phyloP scores from a whole-genome alignment of 2,329 filamentous ascomycete genomes.

The Fusarium sacchari region DNA sequence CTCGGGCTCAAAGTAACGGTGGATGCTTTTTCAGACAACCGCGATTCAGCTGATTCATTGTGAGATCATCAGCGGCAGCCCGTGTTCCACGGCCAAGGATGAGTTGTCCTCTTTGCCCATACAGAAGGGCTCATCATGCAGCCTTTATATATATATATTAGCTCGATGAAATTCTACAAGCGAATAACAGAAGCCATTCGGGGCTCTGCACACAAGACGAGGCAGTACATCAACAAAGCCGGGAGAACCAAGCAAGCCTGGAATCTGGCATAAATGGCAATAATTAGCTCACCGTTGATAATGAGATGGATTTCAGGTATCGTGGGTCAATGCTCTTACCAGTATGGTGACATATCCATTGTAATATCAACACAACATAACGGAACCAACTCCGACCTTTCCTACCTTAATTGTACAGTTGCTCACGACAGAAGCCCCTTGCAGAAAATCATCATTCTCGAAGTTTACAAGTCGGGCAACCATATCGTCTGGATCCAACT shows the following conservation, averaged over 20 bases:
- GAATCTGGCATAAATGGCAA: conserved; percentile 22
- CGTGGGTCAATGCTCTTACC: neutral
- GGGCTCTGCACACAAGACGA: conserved; percentile 29
- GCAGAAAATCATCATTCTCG: conserved; percentile 20
- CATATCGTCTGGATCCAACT: conserved; percentile 29
- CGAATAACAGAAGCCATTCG: conserved; percentile 7
- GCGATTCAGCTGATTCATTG: neutral
- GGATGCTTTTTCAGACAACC: neutral
- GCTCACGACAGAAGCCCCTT: conserved; percentile 12
- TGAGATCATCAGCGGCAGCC: neutral
- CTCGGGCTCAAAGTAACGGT: neutral
- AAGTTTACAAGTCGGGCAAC: conserved; percentile 31
- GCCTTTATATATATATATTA: no score
- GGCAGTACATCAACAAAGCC: neutral
- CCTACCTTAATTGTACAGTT: neutral
- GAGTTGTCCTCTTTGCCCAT: neutral
- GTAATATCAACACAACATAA: conserved; percentile 11
- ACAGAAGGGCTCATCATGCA: neutral
- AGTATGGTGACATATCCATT: neutral
- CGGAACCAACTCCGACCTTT: neutral
- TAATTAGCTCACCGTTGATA: conserved; percentile 11
- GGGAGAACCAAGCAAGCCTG: conserved; percentile 12
- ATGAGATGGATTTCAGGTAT: conserved; percentile 6
- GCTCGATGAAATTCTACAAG: neutral
- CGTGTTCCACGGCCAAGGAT: neutral